Conservation (phyloP, 768 basidiomycete genomes). For the Peribolospora kevripleyi region DNA sequence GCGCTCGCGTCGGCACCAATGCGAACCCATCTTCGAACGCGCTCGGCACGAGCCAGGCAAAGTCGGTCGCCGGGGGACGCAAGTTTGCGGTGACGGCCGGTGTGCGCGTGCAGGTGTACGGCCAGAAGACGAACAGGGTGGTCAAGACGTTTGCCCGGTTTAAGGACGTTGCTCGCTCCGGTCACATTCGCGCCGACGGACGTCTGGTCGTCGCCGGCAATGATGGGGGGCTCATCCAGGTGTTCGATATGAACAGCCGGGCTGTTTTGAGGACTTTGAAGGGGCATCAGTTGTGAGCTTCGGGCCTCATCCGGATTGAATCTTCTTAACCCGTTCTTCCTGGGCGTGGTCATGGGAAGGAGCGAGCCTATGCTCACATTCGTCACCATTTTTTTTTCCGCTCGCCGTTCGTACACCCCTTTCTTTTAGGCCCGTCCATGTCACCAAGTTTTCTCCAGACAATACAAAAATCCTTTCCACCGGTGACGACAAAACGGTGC, state of each 20-base stretch:
- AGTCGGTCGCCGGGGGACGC: too few relatives aligned
- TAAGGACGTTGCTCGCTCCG: conserved; percentile 82
- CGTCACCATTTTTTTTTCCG: background rate
- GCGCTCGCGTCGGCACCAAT: too few relatives aligned
- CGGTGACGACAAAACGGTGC: conserved; percentile 85
- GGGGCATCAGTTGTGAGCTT: conserved; percentile 54
- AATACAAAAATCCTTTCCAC: conserved; percentile 75
- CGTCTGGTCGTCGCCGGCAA: conserved; percentile 88
- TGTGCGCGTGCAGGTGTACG: conserved; percentile 80
- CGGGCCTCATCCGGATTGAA: background rate
- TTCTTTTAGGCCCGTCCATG: conserved; percentile 47
- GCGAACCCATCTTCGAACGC: too few relatives aligned
- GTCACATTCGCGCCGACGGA: conserved; percentile 69
- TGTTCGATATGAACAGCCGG: conserved; percentile 79
- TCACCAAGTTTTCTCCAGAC: conserved; percentile 65
- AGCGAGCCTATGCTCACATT: background rate
- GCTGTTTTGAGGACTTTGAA: conserved; percentile 82
- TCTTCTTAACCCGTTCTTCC: background rate
- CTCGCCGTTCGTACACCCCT: background rate
- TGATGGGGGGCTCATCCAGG: conserved; percentile 68
- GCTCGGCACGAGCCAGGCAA: too few relatives aligned
- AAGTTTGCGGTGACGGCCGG: conserved; percentile 80
- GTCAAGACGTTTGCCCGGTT: conserved; percentile 90
- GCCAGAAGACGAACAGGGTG: conserved; percentile 83
- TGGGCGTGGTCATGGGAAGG: background rate